Percentiles rank a stretch among this genome's conserved stretches.
These are phyloP conservation scores for Apophysomyces trapeziformis DNA, from an alignment of 371 early-diverging fungal species.

Conservation along the genomic window DNA sequence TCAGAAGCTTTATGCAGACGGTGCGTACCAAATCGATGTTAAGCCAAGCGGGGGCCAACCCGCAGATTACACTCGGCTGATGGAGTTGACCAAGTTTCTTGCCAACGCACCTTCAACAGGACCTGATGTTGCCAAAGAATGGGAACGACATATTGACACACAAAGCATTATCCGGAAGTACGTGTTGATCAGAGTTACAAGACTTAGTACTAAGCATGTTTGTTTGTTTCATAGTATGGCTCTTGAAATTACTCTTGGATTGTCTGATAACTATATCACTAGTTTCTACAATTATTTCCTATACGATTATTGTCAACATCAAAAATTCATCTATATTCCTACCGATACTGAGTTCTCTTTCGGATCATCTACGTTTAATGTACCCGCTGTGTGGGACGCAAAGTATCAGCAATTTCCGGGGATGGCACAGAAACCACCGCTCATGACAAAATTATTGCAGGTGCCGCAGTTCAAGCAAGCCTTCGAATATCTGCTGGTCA, in stretches of 20 bases:
- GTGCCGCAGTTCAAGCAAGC: constrained; percentile 26
- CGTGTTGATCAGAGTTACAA: constrained; percentile 8
- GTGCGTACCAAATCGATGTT: constrained; percentile 35
- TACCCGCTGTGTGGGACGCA: constrained; percentile 26
- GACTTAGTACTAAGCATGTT: not conserved
- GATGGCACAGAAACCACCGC: constrained; percentile 19
- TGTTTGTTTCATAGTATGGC: constrained; percentile 25
- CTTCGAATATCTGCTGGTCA: constrained; percentile 25
- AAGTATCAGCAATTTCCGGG: constrained; percentile 37
- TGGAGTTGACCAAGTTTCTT: constrained; percentile 40
- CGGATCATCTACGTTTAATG: constrained; percentile 25
- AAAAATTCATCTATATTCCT: constrained; percentile 30
- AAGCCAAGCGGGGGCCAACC: constrained; percentile 20
- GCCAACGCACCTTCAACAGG: constrained; percentile 22
- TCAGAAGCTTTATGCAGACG: constrained; percentile 23
- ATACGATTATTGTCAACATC: constrained; percentile 28
- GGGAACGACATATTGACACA: constrained; percentile 36
- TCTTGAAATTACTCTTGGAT: constrained; percentile 40
- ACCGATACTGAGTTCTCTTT: constrained; percentile 40
- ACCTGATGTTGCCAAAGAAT: constrained; percentile 20
- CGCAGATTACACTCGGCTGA: constrained; percentile 22
- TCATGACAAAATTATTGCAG: not conserved
- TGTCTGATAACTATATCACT: constrained; percentile 40
- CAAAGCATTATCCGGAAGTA: constrained; percentile 42
- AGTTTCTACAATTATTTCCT: constrained; percentile 34